These are phyloP conservation scores for Olyra latifolia DNA, from an alignment of 176 grass and related monocot genomes.

Conservation along the genomic window DNA sequence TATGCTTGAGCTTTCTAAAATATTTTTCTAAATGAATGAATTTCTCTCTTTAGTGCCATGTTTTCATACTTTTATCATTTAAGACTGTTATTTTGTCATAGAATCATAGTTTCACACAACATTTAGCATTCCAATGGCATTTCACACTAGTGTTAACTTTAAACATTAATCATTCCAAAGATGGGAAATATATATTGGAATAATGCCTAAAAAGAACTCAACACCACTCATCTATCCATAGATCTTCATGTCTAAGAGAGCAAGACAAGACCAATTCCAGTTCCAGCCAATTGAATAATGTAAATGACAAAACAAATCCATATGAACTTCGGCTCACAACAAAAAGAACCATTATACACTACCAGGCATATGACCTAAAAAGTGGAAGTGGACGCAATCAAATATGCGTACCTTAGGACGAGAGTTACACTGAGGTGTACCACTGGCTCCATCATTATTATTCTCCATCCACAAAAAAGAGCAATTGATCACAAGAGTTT, in stretches of 20 bases:
- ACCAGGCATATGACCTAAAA: not conserved
- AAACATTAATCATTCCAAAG: not conserved
- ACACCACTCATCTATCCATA: not conserved
- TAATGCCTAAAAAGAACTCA: not conserved
- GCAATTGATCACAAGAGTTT: not conserved
- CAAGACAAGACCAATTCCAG: not conserved
- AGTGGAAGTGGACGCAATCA: not conserved
- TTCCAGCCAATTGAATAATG: not conserved
- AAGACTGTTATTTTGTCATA: not conserved
- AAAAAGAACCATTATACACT: not conserved
- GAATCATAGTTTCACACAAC: not conserved
- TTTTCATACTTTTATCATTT: not conserved
- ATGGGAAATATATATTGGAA: constrained; percentile 2
- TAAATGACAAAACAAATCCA: not conserved
- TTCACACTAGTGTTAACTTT: not conserved
- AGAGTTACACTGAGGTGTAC: not conserved
- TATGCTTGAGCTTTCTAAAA: not conserved
- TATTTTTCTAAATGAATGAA: not conserved
- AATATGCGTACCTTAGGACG: constrained; percentile 39
- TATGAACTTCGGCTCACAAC: not conserved
- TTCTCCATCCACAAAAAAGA: constrained; percentile 24
- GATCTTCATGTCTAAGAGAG: not conserved
- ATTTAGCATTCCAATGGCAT: not conserved
- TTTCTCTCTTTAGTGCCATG: not conserved
- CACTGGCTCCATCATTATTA: constrained; percentile 1